Base-by-base conservation (phyloP, 352 stramenopile species). In the Pythium sp. region DNA sequence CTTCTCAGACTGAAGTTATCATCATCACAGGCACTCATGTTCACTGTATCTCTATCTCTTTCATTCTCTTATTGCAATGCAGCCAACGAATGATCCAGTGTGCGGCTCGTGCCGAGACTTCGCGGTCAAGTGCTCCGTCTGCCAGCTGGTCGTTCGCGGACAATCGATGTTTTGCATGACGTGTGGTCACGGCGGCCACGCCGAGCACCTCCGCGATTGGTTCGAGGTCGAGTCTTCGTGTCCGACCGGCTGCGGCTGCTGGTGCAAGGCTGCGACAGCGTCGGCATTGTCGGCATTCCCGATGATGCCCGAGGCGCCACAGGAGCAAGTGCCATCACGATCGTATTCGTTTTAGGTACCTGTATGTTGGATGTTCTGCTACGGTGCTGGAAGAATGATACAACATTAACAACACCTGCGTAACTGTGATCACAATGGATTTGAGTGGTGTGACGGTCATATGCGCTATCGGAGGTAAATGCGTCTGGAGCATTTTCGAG, bases 121-220 rank as follows among this genome's bases (percentile, higher is more conserved):
- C 65, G 80, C 85, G 24, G 66, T 94, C 67, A 84, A 87, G 51
- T 96, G 88, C 69, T 92, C 86, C 0, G 69, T 96, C 49, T 96
- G 88, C 54, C 84, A 94, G 60, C 80, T 96, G 30, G 84, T 90
- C 12, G 85, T 96, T 49, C 82, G 88, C 32, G 88, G 88, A 1
- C 84, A 96, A 66, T 93, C 84, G 22, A 93, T 94, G 85, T 94
- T 90, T 64, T 96, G 88, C 65, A 89, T 95, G 73, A 90, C 80
- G 0, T 96, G 88, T 54, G 88, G 88, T 28, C 88, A 96, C 61
- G 88, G 88, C 28, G 88, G 88, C 57, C 88, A 96, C 58, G 78
- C 78, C 5, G 64, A 74, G 43, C 88, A 96, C 60, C 66, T 94
- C 24, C 84, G 80, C 59, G 81, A 82, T 38, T 96, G 88, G 88